phyloP scores from a whole-genome alignment of 2,329 filamentous ascomycete species.

The Paracamarosporium sp. region DNA sequence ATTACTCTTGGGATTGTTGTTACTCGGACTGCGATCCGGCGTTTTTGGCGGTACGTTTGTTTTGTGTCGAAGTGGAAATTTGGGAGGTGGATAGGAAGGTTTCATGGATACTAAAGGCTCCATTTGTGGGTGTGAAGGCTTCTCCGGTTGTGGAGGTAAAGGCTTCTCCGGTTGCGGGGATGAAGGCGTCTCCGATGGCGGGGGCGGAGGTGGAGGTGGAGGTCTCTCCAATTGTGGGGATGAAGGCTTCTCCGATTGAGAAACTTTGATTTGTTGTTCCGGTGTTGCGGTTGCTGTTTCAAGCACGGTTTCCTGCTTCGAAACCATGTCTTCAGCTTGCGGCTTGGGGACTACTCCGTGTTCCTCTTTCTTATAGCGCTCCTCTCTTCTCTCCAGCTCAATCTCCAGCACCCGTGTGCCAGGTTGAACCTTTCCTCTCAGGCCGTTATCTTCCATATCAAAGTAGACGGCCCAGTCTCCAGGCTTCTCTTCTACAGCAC shows the following conservation, averaged over 20 bases:
- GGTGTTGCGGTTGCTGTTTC: background rate
- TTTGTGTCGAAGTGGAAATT: background rate
- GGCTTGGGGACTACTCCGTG: background rate
- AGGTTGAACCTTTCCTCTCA: slow-evolving; percentile 47
- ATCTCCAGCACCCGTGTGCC: slow-evolving; percentile 60
- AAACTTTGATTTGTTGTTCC: background rate
- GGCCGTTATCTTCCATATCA: slow-evolving; percentile 47
- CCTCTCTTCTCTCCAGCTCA: slow-evolving; percentile 48
- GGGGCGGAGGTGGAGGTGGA: background rate
- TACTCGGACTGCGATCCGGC: background rate
- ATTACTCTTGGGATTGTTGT: background rate
- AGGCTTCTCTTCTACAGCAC: slow-evolving; percentile 27
- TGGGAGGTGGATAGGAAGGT: background rate
- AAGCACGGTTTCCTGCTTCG: background rate
- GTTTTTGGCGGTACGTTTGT: background rate
- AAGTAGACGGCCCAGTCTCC: slow-evolving; percentile 44
- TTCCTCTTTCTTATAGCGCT: slow-evolving; percentile 3
- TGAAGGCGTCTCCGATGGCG: background rate
- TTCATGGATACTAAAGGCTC: background rate
- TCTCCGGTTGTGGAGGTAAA: background rate
- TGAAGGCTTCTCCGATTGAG: background rate
- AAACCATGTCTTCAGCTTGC: too few species aligned
- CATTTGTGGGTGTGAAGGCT: background rate
- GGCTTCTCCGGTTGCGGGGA: background rate
- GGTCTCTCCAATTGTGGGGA: background rate